A percentile compares a stretch with the other conserved stretches of the same genome.
Evolutionary conservation across 129 eudicot genomes (phyloP).

Genomic region (Tagetes erecta): DNA sequence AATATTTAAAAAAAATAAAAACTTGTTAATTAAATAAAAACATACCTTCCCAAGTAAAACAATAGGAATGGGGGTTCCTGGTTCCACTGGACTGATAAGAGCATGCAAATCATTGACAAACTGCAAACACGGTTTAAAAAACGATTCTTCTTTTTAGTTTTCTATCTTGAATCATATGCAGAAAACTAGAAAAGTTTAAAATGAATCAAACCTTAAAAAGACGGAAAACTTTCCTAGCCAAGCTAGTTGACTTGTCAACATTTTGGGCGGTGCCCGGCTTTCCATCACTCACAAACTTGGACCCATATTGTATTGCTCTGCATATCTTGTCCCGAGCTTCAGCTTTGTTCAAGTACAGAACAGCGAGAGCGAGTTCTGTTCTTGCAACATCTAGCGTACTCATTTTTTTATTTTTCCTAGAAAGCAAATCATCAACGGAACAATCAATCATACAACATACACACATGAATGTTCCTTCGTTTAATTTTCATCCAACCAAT

Average conservation of each 20-base stretch:
- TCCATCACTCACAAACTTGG: slow-evolving; percentile 90
- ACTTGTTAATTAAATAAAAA: not conserved
- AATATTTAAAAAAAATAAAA: not conserved
- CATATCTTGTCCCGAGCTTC: slow-evolving; percentile 99
- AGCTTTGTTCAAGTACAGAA: slow-evolving; percentile 89
- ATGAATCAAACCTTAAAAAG: slow-evolving; percentile 67
- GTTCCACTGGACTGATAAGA: slow-evolving; percentile 78
- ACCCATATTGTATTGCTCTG: slow-evolving; percentile 98
- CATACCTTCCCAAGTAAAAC: slow-evolving; percentile 87
- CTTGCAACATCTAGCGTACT: slow-evolving; percentile 81
- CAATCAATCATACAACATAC: not conserved
- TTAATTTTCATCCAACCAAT: not conserved
- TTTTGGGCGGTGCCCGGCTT: slow-evolving; percentile 95
- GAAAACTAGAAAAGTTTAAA: not conserved
- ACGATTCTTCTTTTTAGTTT: not conserved
- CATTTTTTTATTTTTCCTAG: slow-evolving; percentile 38
- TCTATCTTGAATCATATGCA: not conserved
- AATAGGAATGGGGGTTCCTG: slow-evolving; percentile 90
- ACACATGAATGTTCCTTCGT: not conserved
- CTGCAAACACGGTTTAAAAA: slow-evolving; percentile 42
- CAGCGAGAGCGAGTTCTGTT: slow-evolving; percentile 85
- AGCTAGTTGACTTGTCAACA: slow-evolving; percentile 87
- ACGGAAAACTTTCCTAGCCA: slow-evolving; percentile 98
- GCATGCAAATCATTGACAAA: slow-evolving; percentile 90
- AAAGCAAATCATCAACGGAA: not conserved